Base-by-base conservation (phyloP, 257 asterid genomes). In the Pogostemon cablin region DNA sequence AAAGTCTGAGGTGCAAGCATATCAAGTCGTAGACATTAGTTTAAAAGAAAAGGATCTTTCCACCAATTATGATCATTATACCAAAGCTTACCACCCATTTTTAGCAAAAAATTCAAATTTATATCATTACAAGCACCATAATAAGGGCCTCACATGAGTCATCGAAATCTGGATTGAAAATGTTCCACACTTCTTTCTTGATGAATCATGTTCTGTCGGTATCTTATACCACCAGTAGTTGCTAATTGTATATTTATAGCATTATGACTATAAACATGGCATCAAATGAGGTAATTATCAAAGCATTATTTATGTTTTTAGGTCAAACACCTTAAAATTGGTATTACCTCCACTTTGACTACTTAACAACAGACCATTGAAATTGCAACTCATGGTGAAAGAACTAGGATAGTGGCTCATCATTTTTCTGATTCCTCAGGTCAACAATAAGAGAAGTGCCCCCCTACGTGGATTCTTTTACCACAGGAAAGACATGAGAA, bases 21-120 rank as follows among this genome's bases (percentile, higher is more conserved):
- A 25, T 0, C 32, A 8, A 56, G n/a, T 58, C 32, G 7, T 52
- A 44, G 70, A 65, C 37, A 20, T 6, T 32, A 49, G 41, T 47
- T 59, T 32, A 20, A 44, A 32, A 39, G 42, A 50, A 56, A 44
- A 60, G 12, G 5, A 17, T 37, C 15, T 37, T 25, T 59, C 10
- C 50, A 62, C 43, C 58, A 62, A 67, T 46, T 38, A 58, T 40
- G 72, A 65, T 35, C 61, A 39, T 32, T 38, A 57, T 68, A 67
- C 12, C 34, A 57, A 62, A 57, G 20, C 39, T 17, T 57, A 71
- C 67, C 42, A 20, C 54, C 39, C 17, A 38, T 38, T 38, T n/a
- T 39, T 39, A 34, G 38, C 32, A 62, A 63, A 68, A 12, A 11
- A 55, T 38, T 25, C 67, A 38, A 11, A 42, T 41, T 50, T 40